Evolutionary conservation across 2,329 filamentous ascomycete genomes (phyloP).

Genomic region (Tolypocladium amazonense): DNA sequence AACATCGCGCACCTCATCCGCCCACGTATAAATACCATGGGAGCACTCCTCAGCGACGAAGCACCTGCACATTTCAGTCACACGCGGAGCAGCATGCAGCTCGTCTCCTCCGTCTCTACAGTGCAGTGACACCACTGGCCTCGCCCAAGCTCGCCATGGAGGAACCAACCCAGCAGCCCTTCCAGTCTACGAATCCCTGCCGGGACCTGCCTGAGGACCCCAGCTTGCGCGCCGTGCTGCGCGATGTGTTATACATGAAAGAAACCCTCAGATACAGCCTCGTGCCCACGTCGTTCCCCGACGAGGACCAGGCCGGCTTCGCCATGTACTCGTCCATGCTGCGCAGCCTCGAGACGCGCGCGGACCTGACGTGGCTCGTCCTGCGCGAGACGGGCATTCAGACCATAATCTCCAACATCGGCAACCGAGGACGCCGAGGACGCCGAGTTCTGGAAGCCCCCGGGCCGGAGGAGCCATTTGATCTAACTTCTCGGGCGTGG

Average conservation of each 20-base stretch:
- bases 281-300: background rate
- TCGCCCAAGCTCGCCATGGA: background rate
- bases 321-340: background rate
- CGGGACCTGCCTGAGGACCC: background rate
- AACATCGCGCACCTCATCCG: background rate
- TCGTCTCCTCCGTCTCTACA: background rate
- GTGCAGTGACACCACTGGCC: background rate
- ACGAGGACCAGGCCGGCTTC: no score
- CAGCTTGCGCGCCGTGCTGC: background rate
- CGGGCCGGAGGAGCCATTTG: background rate
- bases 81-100: background rate
- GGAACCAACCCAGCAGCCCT: background rate
- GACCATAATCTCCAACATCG: background rate
- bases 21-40: background rate
- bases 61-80: no score
- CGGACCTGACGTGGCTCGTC: background rate
- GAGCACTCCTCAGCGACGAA: no score
- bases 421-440: background rate
- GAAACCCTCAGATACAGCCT: background rate
- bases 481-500: background rate
- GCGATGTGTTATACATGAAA: background rate
- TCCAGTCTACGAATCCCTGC: background rate
- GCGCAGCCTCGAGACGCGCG: background rate
- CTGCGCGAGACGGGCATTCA: background rate
- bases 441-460: no score